These are phyloP conservation scores for Musa schizocarpa DNA, from an alignment of 176 grass and related monocot genomes.

Conservation along the genomic window DNA sequence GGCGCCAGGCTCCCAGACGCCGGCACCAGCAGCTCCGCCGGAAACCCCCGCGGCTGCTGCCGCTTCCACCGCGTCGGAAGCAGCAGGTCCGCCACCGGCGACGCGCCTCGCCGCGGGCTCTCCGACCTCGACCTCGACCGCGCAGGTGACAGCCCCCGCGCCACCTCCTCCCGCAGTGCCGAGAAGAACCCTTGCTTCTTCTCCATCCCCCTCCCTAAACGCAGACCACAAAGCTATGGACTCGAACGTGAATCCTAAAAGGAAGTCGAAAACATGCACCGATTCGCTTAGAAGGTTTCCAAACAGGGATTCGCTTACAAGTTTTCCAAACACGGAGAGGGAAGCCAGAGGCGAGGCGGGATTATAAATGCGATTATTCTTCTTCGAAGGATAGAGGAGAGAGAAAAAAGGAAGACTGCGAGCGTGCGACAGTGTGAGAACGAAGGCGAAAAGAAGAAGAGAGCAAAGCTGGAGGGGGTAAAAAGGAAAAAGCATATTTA, in stretches of 20 bases:
- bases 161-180: conserved; percentile 13
- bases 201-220: conserved; percentile 2
- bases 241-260: neutral
- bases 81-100: conserved; percentile 1
- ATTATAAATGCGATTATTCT: neutral
- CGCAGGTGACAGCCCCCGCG: conserved; percentile 14
- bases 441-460: neutral
- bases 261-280: neutral
- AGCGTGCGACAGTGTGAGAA: neutral
- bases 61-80: conserved; percentile 7
- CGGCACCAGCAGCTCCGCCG: conserved; percentile 14
- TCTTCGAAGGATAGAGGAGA: neutral
- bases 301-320: neutral
- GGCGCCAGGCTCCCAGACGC: conserved; percentile 9
- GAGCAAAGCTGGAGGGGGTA: too few species aligned
- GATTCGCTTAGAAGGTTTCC: neutral
- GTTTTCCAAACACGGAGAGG: neutral
- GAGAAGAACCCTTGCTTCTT: conserved; percentile 21
- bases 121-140: conserved; percentile 13
- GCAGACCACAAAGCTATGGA: neutral
- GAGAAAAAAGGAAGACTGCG: neutral
- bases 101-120: neutral
- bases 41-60: neutral
- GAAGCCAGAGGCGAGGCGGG: neutral
- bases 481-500: neutral